Conservation (phyloP, 495 filamentous ascomycete genomes). For the Cryomyces minteri region DNA sequence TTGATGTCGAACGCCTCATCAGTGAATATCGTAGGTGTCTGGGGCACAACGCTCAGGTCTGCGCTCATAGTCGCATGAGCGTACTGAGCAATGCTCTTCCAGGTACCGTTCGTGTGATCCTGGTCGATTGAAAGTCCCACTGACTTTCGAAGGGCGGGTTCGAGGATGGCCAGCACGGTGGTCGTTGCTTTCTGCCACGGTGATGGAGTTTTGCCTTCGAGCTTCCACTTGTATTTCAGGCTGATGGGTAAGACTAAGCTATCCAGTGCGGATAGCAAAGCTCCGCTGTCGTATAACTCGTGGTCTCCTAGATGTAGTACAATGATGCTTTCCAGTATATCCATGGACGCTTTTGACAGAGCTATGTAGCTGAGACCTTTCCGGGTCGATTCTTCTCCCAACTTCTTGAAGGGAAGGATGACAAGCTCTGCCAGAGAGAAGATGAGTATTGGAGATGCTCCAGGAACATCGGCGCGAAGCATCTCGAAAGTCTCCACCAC, state of each 20-base stretch:
- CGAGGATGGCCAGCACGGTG: slow-evolving; percentile 46
- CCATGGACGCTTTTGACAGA: slow-evolving; percentile 39
- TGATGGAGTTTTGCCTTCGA: slow-evolving; percentile 35
- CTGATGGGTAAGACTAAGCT: slow-evolving; percentile 48
- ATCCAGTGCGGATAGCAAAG: slow-evolving; percentile 38
- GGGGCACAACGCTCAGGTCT: slow-evolving; percentile 25
- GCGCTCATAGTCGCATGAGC: slow-evolving; percentile 40
- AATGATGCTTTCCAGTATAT: slow-evolving; percentile 42
- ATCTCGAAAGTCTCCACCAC: slow-evolving; percentile 54
- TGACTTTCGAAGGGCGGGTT: slow-evolving; percentile 15
- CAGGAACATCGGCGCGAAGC: slow-evolving; percentile 47
- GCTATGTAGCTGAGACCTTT: slow-evolving; percentile 57
- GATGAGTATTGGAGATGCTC: slow-evolving; percentile 49
- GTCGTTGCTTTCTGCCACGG: slow-evolving; percentile 69
- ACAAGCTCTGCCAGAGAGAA: slow-evolving; percentile 48
- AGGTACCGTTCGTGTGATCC: slow-evolving; percentile 24
- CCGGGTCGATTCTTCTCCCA: neutral
- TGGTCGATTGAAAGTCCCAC: slow-evolving; percentile 21
- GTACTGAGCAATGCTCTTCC: slow-evolving; percentile 39
- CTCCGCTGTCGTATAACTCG: slow-evolving; percentile 45
- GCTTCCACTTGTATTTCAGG: slow-evolving; percentile 51
- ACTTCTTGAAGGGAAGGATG: slow-evolving; percentile 39
- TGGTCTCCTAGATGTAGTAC: slow-evolving; percentile 38
- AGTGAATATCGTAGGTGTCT: slow-evolving; percentile 26
- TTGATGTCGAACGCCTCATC: slow-evolving; percentile 70